Evolutionary conservation across 1,284 basidiomycete genomes (phyloP), one percentile per base, ranked within the genome.

Genomic region (Apiotrichum domesticum): DNA sequence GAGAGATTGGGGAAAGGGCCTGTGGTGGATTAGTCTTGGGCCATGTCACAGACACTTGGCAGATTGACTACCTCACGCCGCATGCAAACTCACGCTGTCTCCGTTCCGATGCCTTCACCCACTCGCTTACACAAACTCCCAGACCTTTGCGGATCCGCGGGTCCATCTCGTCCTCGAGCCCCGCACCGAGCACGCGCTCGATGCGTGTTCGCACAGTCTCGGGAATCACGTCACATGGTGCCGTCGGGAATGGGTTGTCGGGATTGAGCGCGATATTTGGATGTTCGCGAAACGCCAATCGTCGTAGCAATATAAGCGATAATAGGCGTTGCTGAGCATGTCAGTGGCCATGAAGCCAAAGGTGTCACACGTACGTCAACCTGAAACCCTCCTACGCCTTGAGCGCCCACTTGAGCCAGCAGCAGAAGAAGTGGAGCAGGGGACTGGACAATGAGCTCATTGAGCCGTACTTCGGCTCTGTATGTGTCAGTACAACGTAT

Each of bases 381-480:
- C 51, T 73, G 73, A 54, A 71, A 75, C 4, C 73, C 73, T 11
- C 73, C 73, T 0, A 75, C 73, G 13, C 68, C 72, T 47, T 63
- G 67, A 2, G 71, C 69, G 11, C 73, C 73, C 41, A 75, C 66
- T 55, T 75, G 73, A 29, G 70, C 66, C 2, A 75, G 66, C 1
- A 74, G 50, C 1, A 75, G 58, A 6, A 75, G 58, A 4, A 69
- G 54, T 10, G 69, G 65, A 1, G 58, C 70, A 1, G 73, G 66
- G n/a, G 63, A 58, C 39, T 63, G 54, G 11, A 65, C 54, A 3
- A 65, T 61, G 3, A 72, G 57, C 14, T 57, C 39, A n/a, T 60
- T 61, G 14, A 74, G 63, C 14, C 66, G 65, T n/a, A 40, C 56
- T 49, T 73, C 70, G 32, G 71, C 71, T 14, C 73, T 74, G 56